Evolutionary conservation across 2,329 filamentous ascomycete genomes (phyloP).

Genomic region (Claviceps digitariae): DNA sequence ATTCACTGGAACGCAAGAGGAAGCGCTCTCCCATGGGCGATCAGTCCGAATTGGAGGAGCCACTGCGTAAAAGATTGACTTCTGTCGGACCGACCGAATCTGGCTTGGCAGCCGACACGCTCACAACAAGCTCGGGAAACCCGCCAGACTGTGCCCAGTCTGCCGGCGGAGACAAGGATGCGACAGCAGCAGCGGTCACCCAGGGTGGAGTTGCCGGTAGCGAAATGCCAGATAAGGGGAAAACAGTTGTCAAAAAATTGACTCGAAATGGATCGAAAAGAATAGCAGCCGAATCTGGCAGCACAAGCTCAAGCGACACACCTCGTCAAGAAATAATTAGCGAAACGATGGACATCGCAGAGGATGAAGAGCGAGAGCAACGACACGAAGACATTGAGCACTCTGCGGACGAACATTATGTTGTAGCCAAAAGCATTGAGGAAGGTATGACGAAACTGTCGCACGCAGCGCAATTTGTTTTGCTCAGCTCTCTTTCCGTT

Average conservation of each 20-base stretch:
- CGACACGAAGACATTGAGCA: constrained; percentile 41
- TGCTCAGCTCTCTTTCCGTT: neutral
- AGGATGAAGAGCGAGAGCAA: constrained; percentile 27
- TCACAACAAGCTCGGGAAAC: constrained; percentile 17
- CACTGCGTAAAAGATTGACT: constrained; percentile 39
- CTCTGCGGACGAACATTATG: constrained; percentile 36
- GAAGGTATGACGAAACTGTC: constrained; percentile 39
- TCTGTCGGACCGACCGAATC: constrained; percentile 29
- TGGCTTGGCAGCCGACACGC: constrained; percentile 19
- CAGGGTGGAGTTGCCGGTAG: constrained; percentile 12
- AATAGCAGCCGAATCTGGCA: constrained; percentile 16
- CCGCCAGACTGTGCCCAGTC: constrained; percentile 26
- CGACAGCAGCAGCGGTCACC: constrained; percentile 16
- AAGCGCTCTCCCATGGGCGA: constrained; percentile 35
- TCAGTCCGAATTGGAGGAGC: constrained; percentile 31
- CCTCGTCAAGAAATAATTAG: constrained; percentile 18
- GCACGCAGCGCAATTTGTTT: neutral
- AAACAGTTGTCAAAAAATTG: constrained; percentile 24
- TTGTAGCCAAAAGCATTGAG: constrained; percentile 48
- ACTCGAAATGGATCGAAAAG: constrained; percentile 28
- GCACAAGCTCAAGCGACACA: neutral
- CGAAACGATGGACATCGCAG: constrained; percentile 20
- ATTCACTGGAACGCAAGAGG: constrained; percentile 30
- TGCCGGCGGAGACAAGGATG: constrained; percentile 32
- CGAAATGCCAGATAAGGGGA: constrained; percentile 18